Percentiles rank a stretch among this genome's conserved stretches.
Evolutionary conservation across 805 yeast genomes (phyloP).

Genomic region (Priceomyces fermenticarens): DNA sequence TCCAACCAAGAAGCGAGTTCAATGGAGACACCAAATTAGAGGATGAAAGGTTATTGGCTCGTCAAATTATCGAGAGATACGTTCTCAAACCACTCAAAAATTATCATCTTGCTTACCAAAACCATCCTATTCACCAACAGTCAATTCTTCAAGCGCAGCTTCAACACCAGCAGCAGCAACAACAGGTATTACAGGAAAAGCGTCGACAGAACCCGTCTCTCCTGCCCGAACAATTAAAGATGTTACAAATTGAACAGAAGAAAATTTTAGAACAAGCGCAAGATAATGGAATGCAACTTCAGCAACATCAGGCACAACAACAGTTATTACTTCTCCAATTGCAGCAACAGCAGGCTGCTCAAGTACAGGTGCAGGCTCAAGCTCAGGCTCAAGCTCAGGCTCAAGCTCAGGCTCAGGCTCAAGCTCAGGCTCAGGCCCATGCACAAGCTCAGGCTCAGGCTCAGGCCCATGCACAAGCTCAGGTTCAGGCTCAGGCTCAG

Average conservation of each 20-base stretch:
- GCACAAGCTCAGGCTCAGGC: too few species aligned
- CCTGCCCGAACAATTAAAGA: conserved; percentile 3
- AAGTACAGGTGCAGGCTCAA: conserved; percentile 6
- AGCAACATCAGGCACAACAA: conserved; percentile 1
- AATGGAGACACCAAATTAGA: conserved; percentile 31
- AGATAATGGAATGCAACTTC: conserved; percentile 1
- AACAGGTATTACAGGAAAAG: conserved; percentile 10
- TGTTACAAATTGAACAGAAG: conserved; percentile 3
- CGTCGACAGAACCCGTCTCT: conserved; percentile 5
- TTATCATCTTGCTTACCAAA: conserved; percentile 44
- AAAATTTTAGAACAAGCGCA: conserved; percentile 1
- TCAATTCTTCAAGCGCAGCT: conserved; percentile 16
- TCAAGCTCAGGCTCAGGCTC: too few species aligned
- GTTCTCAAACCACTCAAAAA: conserved; percentile 41
- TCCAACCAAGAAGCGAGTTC: conserved; percentile 27
- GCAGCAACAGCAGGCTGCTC: conserved; percentile 1
- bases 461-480: neutral
- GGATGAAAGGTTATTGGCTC: conserved; percentile 34
- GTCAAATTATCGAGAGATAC: conserved; percentile 39
- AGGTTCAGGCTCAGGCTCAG: conserved; percentile 6
- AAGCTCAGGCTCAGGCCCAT: too few species aligned
- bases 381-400: conserved; percentile 17
- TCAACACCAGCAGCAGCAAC: conserved; percentile 8
- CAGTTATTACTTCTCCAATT: conserved; percentile 1
- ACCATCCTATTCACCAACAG: conserved; percentile 40